Base-by-base conservation (phyloP, 768 basidiomycete species). In the Macrolepiota dolichaula region DNA sequence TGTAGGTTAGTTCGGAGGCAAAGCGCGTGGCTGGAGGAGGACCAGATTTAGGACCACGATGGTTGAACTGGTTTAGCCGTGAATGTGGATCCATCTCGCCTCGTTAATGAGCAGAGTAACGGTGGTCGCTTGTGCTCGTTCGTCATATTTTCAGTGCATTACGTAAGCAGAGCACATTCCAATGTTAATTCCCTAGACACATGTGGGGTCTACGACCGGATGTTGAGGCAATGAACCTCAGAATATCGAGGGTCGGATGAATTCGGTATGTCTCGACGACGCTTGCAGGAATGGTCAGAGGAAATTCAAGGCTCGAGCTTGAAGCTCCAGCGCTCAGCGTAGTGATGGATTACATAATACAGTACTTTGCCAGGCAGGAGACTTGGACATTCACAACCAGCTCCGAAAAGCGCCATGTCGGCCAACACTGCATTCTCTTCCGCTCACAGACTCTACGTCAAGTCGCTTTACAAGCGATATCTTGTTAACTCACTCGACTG, bases 401-500 rank as follows among this genome's bases (percentile, higher is more conserved):
- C 62, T 50, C 64, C 66, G 62, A 65, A 68, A 63, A 63, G 69
- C 62, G 74, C 73, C 64, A 86, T 87, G 85, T 78, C 86, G 47
- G 69, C 76, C 57, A 74, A 89, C 37, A 67, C 70, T 37, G 67
- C 71, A 24, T 94, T 92, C 77, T 81, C 88, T 44, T 76, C 84
- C 36, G 89, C 86, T 4, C 91, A 92, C 77, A 85, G 86, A 71
- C 81, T 85, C 67, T 89, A 95, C 70, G 93, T 95, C 72, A 93
- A 96, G 77, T 92, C 91, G 9, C 84, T 98, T 4, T 98, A 97
- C 81, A 88, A 84, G 69, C 88, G 95, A 38, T 85, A 86, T 67
- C 82, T 98, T 63, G 89, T 83, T 68, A 96, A 97, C 68, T 81
- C 91, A 51, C 78, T 96, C 55, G 88, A 98, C 75, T 98, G 96